phyloP scores from a whole-genome alignment of 2,329 filamentous ascomycete species.

The Chrysoporthe cubensis region DNA sequence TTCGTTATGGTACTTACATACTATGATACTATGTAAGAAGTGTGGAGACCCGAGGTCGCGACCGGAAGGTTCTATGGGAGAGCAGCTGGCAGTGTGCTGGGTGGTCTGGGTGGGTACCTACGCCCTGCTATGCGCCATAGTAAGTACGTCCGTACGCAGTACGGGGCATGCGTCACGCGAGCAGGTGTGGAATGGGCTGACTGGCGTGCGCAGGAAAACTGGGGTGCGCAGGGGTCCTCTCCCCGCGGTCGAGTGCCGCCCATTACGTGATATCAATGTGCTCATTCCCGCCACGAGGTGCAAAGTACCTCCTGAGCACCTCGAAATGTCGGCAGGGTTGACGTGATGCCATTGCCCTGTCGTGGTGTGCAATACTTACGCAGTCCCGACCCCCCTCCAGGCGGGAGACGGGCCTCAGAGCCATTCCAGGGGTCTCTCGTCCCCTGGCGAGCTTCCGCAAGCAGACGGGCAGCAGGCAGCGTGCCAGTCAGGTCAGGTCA shows the following conservation, averaged over 20 bases:
- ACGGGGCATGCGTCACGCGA: slow-evolving; percentile 13
- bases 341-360: not conserved
- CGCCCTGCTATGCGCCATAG: too few relatives aligned
- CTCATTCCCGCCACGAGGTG: not conserved
- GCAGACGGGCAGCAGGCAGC: not conserved
- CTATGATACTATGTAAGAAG: too few relatives aligned
- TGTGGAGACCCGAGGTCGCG: too few relatives aligned
- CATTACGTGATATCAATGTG: slow-evolving; percentile 4
- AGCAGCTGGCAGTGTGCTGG: not conserved
- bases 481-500: not conserved
- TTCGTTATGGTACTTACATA: too few relatives aligned
- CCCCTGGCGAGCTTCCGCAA: not conserved
- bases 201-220: not conserved
- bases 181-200: slow-evolving; percentile 14
- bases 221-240: not conserved
- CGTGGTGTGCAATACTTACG: not conserved
- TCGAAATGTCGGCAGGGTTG: not conserved
- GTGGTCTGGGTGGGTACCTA: not conserved
- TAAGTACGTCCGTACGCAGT: not conserved
- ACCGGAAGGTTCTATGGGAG: too few relatives aligned
- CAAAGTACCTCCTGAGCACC: not conserved
- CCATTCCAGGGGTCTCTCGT: too few relatives aligned
- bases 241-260: not conserved
- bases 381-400: too few relatives aligned
- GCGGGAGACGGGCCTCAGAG: too few relatives aligned